Evolutionary conservation across 129 eudicot genomes (phyloP).

Genomic region (Rutidosis leptorrhynchoides): DNA sequence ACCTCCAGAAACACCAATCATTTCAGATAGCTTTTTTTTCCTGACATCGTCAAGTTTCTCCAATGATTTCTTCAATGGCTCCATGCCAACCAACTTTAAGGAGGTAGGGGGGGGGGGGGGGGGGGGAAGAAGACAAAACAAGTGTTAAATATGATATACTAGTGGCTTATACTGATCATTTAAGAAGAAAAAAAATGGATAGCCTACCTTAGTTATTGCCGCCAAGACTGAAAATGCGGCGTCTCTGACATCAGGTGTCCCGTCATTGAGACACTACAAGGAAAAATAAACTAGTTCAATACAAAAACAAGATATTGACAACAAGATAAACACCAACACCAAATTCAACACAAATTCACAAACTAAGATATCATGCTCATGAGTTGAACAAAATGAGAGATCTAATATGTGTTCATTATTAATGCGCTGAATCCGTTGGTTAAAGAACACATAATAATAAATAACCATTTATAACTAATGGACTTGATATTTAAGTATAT

Average conservation of each 20-base stretch:
- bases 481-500: background rate
- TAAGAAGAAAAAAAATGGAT: background rate
- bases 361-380: background rate
- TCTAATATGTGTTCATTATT: background rate
- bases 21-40: conserved; percentile 83
- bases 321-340: background rate
- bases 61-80: conserved; percentile 93
- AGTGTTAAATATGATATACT: background rate
- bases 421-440: background rate
- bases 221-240: conserved; percentile 98
- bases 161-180: background rate
- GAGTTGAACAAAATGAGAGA: background rate
- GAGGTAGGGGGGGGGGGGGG: too few relatives aligned
- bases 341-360: too few relatives aligned
- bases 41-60: conserved; percentile 98
- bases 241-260: conserved; percentile 99
- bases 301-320: background rate
- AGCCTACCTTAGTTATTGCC: conserved; percentile 80
- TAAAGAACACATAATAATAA: background rate
- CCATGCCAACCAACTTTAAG: conserved; percentile 99
- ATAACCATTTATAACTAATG: background rate
- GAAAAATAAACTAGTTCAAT: conserved; percentile 10
- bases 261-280: conserved; percentile 85
- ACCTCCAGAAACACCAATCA: conserved; percentile 85
- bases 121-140: background rate